Evolutionary conservation across 176 grass and related monocot species (phyloP).

Genomic region (Luzula sylvatica): DNA sequence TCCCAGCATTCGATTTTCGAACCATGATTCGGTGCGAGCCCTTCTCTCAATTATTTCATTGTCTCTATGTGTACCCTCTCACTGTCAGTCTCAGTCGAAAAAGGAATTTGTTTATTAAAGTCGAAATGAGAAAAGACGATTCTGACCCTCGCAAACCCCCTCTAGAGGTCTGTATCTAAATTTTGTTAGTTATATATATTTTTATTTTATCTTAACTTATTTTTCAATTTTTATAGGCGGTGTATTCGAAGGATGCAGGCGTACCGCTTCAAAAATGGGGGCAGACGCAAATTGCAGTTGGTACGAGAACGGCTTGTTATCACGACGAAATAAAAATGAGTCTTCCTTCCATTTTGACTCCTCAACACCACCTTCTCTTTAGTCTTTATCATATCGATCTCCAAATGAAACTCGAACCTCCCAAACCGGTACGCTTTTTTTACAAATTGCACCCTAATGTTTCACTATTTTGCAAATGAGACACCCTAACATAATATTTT

Average conservation of each 20-base stretch:
- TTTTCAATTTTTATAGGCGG: conserved; percentile 43
- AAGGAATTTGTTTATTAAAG: conserved; percentile 87
- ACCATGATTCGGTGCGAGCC: conserved; percentile 81
- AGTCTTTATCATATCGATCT: conserved; percentile 94
- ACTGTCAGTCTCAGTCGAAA: conserved; percentile 89
- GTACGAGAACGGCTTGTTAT: conserved; percentile 72
- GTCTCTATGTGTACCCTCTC: conserved; percentile 84
- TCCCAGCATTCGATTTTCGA: conserved; percentile 81
- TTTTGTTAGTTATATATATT: background rate
- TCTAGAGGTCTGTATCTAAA: conserved; percentile 49
- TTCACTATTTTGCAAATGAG: background rate
- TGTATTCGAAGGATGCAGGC: conserved; percentile 64
- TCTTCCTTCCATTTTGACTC: conserved; percentile 78
- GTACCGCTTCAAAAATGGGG: conserved; percentile 66
- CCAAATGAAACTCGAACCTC: conserved; percentile 92
- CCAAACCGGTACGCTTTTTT: conserved; percentile 65
- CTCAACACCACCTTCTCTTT: conserved; percentile 94
- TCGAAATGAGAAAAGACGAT: conserved; percentile 93
- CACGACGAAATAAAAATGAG: conserved; percentile 97
- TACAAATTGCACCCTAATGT: conserved; percentile 5
- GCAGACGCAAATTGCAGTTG: conserved; percentile 82
- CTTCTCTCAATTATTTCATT: conserved; percentile 88
- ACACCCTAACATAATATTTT: conserved; percentile 7
- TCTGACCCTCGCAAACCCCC: conserved; percentile 76
- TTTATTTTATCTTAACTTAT: background rate